These are phyloP conservation scores for Penicillium salamii DNA, from an alignment of 495 filamentous ascomycete species.

Conservation along the genomic window DNA sequence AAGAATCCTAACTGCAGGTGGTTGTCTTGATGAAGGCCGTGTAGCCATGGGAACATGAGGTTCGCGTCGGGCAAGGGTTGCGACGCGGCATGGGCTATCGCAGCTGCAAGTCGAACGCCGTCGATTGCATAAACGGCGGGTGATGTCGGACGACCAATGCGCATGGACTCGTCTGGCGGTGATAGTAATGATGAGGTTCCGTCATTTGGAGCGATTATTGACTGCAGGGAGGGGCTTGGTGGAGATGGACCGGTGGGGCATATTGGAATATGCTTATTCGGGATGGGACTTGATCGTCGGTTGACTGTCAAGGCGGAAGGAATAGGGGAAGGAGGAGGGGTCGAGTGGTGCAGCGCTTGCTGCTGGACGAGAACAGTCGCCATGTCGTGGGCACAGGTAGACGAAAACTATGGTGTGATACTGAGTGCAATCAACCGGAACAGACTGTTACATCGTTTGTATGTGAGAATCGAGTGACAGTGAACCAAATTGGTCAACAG, in stretches of 20 bases:
- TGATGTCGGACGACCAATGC: constrained; percentile 51
- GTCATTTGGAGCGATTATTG: constrained; percentile 36
- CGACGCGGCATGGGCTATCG: constrained; percentile 68
- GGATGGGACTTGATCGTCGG: constrained; percentile 58
- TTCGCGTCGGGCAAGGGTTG: constrained; percentile 81
- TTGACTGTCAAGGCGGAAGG: constrained; percentile 40
- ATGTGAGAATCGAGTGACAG: too few relatives aligned
- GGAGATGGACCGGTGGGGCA: constrained; percentile 77
- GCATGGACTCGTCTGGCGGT: constrained; percentile 63
- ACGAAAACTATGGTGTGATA: background rate
- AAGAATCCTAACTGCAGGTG: constrained; percentile 89
- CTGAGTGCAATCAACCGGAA: constrained; percentile 3
- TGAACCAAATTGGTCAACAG: too few relatives aligned
- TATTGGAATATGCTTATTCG: constrained; percentile 85
- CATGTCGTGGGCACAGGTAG: constrained; percentile 30
- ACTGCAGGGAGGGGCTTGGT: constrained; percentile 51
- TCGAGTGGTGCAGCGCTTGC: constrained; percentile 44
- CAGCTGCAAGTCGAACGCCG: constrained; percentile 62
- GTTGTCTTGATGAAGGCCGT: constrained; percentile 89
- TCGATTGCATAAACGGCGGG: constrained; percentile 68
- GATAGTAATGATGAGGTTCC: constrained; percentile 67
- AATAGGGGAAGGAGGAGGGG: constrained; percentile 42
- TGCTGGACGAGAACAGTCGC: constrained; percentile 52
- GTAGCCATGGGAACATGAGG: constrained; percentile 93
- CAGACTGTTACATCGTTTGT: background rate